Conservation (phyloP, 306 rosid genomes). For the Vicia faba region DNA sequence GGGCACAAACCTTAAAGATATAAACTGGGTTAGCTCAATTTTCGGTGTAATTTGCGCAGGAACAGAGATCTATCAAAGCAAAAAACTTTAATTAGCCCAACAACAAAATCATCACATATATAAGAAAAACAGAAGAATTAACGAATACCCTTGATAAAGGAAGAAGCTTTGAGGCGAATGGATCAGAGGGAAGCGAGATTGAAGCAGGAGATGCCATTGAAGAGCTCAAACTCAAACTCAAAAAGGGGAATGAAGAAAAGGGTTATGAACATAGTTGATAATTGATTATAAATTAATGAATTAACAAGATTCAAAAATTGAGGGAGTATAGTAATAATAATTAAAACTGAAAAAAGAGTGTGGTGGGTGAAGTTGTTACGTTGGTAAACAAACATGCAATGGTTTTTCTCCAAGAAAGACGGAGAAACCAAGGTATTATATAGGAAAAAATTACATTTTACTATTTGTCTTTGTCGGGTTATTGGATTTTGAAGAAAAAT, state of each 20-base stretch:
- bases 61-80: slow-evolving; percentile 56
- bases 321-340: background rate
- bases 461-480: no score
- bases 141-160: slow-evolving; percentile 46
- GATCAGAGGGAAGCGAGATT: slow-evolving; percentile 38
- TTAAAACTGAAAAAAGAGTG: slow-evolving; percentile 3
- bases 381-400: slow-evolving; percentile 46
- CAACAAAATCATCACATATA: background rate
- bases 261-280: slow-evolving; percentile 28
- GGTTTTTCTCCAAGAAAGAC: slow-evolving; percentile 77
- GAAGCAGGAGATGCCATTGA: slow-evolving; percentile 65
- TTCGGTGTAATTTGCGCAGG: slow-evolving; percentile 41
- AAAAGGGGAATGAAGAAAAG: slow-evolving; percentile 34
- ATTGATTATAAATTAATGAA: background rate
- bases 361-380: slow-evolving; percentile 50
- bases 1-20: slow-evolving; percentile 50
- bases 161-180: slow-evolving; percentile 31
- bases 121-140: background rate
- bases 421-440: slow-evolving; percentile 75
- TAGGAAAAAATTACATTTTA: no score
- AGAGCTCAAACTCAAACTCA: slow-evolving; percentile 21
- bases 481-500: no score
- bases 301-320: background rate
- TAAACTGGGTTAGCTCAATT: slow-evolving; percentile 48
- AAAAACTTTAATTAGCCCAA: slow-evolving; percentile 20